Evolutionary conservation across 441 rosid species (phyloP).

Genomic region (Croton setiger): DNA sequence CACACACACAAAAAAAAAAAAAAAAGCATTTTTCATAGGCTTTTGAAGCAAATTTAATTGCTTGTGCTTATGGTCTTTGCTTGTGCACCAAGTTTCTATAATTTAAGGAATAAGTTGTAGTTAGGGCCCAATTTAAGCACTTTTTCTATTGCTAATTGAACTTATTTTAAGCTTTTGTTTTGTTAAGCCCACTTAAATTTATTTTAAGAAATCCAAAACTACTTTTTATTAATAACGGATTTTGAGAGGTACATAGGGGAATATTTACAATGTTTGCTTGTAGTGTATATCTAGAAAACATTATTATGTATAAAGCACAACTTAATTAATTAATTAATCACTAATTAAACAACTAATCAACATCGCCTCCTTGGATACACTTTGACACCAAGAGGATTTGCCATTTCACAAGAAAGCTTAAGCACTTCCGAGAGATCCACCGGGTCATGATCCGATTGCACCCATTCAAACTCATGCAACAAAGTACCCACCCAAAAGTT

Average conservation of each 20-base stretch:
- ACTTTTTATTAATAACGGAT: too few relatives aligned
- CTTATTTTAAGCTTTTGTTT: neutral
- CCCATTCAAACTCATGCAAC: conserved; percentile 55
- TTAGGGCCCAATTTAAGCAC: neutral
- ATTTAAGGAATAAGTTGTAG: neutral
- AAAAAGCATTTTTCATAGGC: too few relatives aligned
- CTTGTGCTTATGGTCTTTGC: neutral
- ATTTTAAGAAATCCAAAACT: too few relatives aligned
- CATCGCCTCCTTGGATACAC: conserved; percentile 29
- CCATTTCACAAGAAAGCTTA: conserved; percentile 56
- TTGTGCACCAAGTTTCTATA: neutral
- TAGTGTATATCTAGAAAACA: too few relatives aligned
- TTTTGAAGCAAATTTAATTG: neutral
- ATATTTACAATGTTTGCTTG: conserved; percentile 5
- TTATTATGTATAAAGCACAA: too few relatives aligned
- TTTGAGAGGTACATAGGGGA: neutral
- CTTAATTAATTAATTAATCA: neutral
- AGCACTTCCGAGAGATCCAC: conserved; percentile 45
- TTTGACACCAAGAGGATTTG: conserved; percentile 40
- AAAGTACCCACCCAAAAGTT: conserved; percentile 43
- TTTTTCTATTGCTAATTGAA: neutral
- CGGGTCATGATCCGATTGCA: conserved; percentile 19
- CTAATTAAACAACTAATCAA: neutral
- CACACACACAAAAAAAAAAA: too few relatives aligned
- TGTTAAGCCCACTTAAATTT: too few relatives aligned